A percentile compares a stretch with the other conserved stretches of the same genome.
Evolutionary conservation across 2,329 filamentous ascomycete genomes (phyloP).

Genomic region (Nannizzia gypsea): DNA sequence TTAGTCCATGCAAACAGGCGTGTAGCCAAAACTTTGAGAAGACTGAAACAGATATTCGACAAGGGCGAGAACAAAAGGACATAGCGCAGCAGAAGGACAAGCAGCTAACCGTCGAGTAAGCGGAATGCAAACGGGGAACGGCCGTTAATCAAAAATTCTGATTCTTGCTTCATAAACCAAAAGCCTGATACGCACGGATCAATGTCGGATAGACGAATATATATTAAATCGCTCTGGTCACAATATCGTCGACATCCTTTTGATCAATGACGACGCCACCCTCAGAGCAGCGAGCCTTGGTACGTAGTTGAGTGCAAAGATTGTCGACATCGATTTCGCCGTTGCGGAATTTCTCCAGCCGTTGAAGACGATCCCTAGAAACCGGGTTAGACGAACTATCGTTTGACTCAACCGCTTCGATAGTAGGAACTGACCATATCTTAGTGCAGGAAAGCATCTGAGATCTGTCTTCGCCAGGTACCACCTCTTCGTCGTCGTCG

Average conservation of each 20-base stretch:
- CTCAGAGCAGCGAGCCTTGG: conserved; percentile 89
- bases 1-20: no score
- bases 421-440: conserved; percentile 60
- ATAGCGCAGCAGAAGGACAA: not conserved
- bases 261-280: conserved; percentile 80
- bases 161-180: not conserved
- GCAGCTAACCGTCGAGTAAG: not conserved
- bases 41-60: not conserved
- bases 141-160: not conserved
- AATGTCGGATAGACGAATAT: not conserved
- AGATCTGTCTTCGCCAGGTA: conserved; percentile 47
- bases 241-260: conserved; percentile 71
- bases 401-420: not conserved
- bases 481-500: conserved; percentile 58
- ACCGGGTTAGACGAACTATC: conserved; percentile 5
- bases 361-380: conserved; percentile 75
- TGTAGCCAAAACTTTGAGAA: no score
- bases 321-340: conserved; percentile 90
- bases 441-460: conserved; percentile 74
- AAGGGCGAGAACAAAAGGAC: not conserved
- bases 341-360: conserved; percentile 73
- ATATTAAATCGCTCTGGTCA: conserved; percentile 36
- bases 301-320: conserved; percentile 81
- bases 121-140: not conserved
- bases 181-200: not conserved